Evolutionary conservation across 805 yeast species (phyloP), one percentile per base, ranked within the genome.

Genomic region (Nakazawaea wickerhamii): DNA sequence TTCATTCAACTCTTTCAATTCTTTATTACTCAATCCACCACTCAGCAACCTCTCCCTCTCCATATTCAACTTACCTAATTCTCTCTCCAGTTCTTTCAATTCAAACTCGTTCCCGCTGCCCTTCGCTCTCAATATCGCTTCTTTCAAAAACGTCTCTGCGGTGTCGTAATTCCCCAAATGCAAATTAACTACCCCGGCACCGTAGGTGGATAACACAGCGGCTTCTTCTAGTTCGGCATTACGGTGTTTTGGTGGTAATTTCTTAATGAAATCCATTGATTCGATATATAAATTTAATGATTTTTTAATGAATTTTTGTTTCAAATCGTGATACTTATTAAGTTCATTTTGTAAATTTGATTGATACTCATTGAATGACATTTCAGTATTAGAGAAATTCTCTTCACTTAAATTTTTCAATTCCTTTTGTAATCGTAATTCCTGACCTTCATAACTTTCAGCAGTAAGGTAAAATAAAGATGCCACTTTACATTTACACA

Each of bases 121-220:
- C 50, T 72, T 71, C 0, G 95, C 89, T 46, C 88, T 67, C 20
- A 78, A 69, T 26, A 86, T 71, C 0, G 95, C 79, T 55, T 84
- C 89, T 5, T 81, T 65, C 36, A 90, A 64, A 21, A 75, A 63
- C 32, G 77, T 67, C 49, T 75, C 77, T 0, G 95, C 89, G 42
- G 70, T 62, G 2, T 67, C 71, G 43, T 74, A 67, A 9, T 79
- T 63, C 1, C 81, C 75, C 36, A 67, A 55, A 51, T 85, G 86
- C n/a, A 82, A 61, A 34, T 75, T 71, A 9, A 87, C 71, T 4
- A 89, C 95, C 2, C 96, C 98, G 31, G 86, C 67, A 0, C 96
- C 95, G 55, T 84, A 90, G 0, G 88, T 78, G 0, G 95, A 79
- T 57, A 90, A 67, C 0, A 95, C 93, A 32, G 84, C 78, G 1